Conservation (phyloP, 1,284 basidiomycete species). For the Malassezia psittaci region DNA sequence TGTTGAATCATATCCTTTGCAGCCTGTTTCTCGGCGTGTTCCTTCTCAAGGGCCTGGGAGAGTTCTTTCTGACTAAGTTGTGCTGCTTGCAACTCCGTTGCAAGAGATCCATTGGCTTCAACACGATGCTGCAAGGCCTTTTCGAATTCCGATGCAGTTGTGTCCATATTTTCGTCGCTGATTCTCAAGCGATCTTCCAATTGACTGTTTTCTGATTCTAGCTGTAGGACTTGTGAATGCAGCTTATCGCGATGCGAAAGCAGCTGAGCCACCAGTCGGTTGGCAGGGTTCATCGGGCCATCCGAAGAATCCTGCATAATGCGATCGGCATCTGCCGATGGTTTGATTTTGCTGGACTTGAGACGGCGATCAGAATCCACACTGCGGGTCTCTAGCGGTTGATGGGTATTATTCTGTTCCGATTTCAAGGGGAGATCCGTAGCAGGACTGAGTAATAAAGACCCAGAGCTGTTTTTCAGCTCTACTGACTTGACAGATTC, state of each 20-base stretch:
- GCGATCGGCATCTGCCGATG: too few species aligned
- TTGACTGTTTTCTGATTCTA: neutral
- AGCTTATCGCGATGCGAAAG: neutral
- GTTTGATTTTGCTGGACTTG: too few species aligned
- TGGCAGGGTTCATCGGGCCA: neutral
- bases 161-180: neutral
- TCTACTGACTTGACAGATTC: too few species aligned
- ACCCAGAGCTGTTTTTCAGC: too few species aligned
- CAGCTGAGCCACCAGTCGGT: neutral
- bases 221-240: neutral
- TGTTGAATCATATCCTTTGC: neutral
- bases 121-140: neutral
- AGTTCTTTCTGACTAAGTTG: neutral
- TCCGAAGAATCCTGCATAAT: neutral
- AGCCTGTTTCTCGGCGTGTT: neutral
- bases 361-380: too few species aligned
- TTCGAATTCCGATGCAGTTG: neutral
- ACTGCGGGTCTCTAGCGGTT: too few species aligned
- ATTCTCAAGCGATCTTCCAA: neutral
- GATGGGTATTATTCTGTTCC: too few species aligned
- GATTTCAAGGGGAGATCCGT: too few species aligned
- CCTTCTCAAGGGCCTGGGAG: neutral
- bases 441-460: too few species aligned
- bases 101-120: neutral
- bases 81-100: neutral